phyloP scores from a whole-genome alignment of 1,284 basidiomycete genomes.

The Apiotrichum akiyoshidainum region DNA sequence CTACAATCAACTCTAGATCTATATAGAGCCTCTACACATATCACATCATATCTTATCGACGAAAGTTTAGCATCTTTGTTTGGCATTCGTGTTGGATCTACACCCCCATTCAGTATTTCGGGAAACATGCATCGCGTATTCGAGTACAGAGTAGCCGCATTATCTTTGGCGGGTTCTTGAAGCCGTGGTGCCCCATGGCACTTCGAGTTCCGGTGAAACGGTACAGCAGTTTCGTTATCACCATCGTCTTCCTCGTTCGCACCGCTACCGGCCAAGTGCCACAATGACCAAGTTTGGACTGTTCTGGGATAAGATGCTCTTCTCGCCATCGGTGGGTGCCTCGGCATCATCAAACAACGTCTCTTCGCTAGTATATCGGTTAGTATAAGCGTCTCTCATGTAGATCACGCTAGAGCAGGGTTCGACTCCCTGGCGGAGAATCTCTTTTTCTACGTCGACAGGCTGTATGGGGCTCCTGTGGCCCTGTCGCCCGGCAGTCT shows the following conservation, averaged over 20 bases:
- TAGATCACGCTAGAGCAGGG: neutral
- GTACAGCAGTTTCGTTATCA: no score
- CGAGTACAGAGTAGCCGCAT: neutral
- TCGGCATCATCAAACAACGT: neutral
- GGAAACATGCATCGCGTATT: constrained; percentile 2
- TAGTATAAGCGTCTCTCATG: neutral
- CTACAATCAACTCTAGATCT: neutral
- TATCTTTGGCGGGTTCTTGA: neutral
- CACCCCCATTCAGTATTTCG: neutral
- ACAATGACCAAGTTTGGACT: neutral
- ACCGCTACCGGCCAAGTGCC: no score
- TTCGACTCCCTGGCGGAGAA: neutral
- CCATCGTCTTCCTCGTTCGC: no score
- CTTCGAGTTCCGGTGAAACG: no score
- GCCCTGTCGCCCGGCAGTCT: no score
- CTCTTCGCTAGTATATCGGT: neutral
- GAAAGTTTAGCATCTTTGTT: constrained; percentile 3
- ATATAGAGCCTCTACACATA: neutral
- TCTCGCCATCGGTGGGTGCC: neutral
- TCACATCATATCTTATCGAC: constrained; percentile 1
- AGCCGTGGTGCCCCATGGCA: neutral
- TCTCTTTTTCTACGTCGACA: neutral
- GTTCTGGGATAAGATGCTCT: neutral
- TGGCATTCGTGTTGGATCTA: neutral
- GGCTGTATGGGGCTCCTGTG: neutral